Conservation (phyloP, 108 stramenopile genomes). For the Licmophora abbreviata region DNA sequence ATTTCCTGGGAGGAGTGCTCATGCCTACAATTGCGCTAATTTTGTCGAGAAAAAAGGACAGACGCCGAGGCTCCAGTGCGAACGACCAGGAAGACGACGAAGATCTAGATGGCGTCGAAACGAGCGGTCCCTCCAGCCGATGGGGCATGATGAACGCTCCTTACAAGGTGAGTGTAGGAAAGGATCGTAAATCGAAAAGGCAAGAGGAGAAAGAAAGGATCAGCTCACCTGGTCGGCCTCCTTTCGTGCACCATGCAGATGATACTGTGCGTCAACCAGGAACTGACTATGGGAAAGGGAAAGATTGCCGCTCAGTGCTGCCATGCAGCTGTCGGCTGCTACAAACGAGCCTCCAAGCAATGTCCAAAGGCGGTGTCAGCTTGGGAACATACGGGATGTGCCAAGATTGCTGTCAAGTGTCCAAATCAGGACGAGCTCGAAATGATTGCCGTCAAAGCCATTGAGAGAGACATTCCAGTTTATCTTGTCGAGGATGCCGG, state of each 20-base stretch:
- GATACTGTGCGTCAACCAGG: conserved; percentile 72
- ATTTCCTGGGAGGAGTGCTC: no score
- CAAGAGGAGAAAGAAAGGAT: neutral
- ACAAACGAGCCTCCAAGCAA: conserved; percentile 57
- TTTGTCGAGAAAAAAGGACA: neutral
- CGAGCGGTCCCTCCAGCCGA: conserved; percentile 10
- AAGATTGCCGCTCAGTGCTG: conserved; percentile 90
- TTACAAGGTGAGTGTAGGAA: conserved; percentile 39
- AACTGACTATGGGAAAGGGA: conserved; percentile 80
- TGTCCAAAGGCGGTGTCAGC: conserved; percentile 61
- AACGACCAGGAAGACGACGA: conserved; percentile 23
- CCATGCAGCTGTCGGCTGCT: conserved; percentile 86
- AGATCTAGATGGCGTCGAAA: neutral
- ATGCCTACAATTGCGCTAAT: no score
- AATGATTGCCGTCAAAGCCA: conserved; percentile 52
- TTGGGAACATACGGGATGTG: conserved; percentile 84
- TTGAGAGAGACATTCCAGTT: conserved; percentile 55
- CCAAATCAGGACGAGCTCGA: conserved; percentile 74
- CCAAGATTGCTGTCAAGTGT: conserved; percentile 89
- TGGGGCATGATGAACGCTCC: conserved; percentile 72
- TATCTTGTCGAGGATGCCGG: conserved; percentile 91
- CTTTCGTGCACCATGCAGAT: conserved; percentile 19
- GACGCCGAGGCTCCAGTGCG: neutral
- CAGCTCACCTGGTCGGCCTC: neutral
- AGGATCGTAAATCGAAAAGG: neutral